Base-by-base conservation (phyloP, 345 rosid species). In the Camelina neglecta region DNA sequence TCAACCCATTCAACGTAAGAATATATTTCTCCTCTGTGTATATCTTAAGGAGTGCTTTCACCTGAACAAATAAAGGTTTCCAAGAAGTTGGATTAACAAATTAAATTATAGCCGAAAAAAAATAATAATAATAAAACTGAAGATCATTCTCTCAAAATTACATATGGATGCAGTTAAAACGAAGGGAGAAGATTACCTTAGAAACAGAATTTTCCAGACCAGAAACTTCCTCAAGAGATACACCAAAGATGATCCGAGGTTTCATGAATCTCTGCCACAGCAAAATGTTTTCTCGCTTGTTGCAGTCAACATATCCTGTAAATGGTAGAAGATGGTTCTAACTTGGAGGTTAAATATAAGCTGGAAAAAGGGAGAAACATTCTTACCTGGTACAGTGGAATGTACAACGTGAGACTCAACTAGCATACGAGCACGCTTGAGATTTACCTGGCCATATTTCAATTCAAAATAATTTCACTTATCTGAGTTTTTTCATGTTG, bases 381-480 rank as follows among this genome's bases (percentile, higher is more conserved):
- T 72, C 42, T 80, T 80, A 92, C 96, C 97, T 48, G 85, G 88
- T 63, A 92, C 91, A 51, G 51, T 47, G 18, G 90, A 83, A 69
- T 75, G 66, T 73, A 72, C 35, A 61, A 94, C 85, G 78, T 92
- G 95, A 60, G 98, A 87, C 60, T 89, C 82, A 58, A 85, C 90
- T 69, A 94, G 82, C 45, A 89, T 76, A 60, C 95, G 95, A 69
- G 95, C 97, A 78, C 98, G 97, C 90, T 94, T 94, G 69, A 92
- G 85, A 86, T 94, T 94, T 79, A 94, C 83, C 98, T 94, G 85
- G 4, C 62, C 67, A 41, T 80, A 36, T 60, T 45, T 64, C 24
- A 44, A 65, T 67, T 48, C 75, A 39, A 41, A 50, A 21, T 48
- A 36, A 0, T 21, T 31, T 54, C 18, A 11, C 13, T 67, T 24